Conservation (phyloP, 1,139 yeast species). For the Hyphopichia khmerensis region DNA sequence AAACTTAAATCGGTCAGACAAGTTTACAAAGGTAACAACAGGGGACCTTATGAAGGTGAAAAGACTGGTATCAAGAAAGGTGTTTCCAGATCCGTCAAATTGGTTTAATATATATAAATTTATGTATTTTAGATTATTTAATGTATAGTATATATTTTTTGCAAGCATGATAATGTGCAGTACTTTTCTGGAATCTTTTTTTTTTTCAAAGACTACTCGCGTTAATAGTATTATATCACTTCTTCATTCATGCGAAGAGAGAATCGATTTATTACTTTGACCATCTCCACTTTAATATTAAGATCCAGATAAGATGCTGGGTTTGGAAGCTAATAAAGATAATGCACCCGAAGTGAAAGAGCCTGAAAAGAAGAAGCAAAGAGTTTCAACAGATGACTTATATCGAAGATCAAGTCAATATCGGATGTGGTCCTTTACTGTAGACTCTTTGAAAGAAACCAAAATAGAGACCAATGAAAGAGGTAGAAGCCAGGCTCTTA, state of each 20-base stretch:
- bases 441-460: conserved; percentile 47
- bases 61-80: conserved; percentile 97
- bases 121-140: not conserved
- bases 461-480: conserved; percentile 50
- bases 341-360: not conserved
- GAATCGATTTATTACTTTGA: too few species aligned
- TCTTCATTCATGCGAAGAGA: too few species aligned
- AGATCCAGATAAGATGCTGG: too few species aligned
- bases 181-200: too few species aligned
- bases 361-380: not conserved
- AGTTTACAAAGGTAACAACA: conserved; percentile 69
- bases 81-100: conserved; percentile 79
- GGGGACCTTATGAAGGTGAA: conserved; percentile 91
- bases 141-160: not conserved
- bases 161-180: too few species aligned
- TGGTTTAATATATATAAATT: conserved; percentile 29
- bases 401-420: conserved; percentile 78
- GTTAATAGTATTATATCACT: too few species aligned
- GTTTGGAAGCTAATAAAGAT: too few species aligned
- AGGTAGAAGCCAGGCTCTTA: conserved; percentile 47
- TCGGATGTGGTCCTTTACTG: conserved; percentile 79
- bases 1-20: conserved; percentile 87
- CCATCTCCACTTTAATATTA: too few species aligned
- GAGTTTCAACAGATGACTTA: conserved; percentile 1
- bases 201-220: too few species aligned